Evolutionary conservation across 1,139 yeast species (phyloP), one percentile per base, ranked within the genome.

Genomic region (Candida gigantensis): DNA sequence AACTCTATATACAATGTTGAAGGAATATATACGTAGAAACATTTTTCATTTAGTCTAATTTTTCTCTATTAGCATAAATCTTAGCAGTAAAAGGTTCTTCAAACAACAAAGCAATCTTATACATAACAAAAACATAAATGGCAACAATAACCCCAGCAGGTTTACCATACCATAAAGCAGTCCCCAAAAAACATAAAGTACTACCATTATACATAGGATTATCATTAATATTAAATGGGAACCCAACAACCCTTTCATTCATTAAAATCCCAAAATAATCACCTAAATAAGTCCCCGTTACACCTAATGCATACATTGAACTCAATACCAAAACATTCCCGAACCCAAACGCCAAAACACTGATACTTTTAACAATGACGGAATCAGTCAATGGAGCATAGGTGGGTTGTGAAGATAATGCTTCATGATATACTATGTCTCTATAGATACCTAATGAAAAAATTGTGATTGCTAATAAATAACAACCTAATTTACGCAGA

Each of bases 161-260:
- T 60, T 89, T 90, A 15, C 83, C 97, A 58, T 77, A 82, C 79
- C 84, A 85, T 49, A 92, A 69, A 3, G 95, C 94, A 30, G 95
- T 83, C 28, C 96, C 98, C 57, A 92, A 68, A 70, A 92, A 92
- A 39, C 95, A 81, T 50, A 92, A 68, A 18, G 92, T 77, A 6
- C 95, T 85, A 15, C 98, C 98, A 55, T 85, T 84, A 64, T 92
- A 92, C 98, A 92, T 92, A 44, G 98, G 98, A 60, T 92, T 92
- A 55, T 87, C 84, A 49, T 84, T 77, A 42, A 89, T 77, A 52
- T 83, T 90, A 73, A 92, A 92, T 15, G 98, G 98, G 73, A 92
- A 92, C 1, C 85, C 82, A n/a, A 94, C 84, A 43, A 92, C 96
- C 55, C 95, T 76, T 46, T 85, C 79, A 45, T 80, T 79, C 95